phyloP scores from a whole-genome alignment of 2,329 filamentous ascomycete genomes.

The Orbilia oligospora region DNA sequence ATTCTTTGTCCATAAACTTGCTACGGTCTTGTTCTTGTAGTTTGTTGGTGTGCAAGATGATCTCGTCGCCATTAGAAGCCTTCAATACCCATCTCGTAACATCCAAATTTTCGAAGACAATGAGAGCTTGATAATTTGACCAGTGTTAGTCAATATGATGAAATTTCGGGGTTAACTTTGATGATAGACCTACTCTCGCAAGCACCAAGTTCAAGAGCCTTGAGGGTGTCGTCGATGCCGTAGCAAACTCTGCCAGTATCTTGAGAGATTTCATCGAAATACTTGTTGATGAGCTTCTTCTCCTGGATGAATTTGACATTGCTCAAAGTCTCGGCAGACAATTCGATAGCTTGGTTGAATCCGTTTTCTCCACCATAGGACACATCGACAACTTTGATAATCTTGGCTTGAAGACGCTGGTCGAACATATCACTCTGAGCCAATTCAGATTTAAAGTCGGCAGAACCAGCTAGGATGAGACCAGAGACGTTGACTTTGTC shows the following conservation, averaged over 20 bases:
- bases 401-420: constrained; percentile 88
- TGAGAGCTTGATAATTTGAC: constrained; percentile 72
- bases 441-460: constrained; percentile 99
- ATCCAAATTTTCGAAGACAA: constrained; percentile 97
- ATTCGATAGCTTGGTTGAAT: constrained; percentile 98
- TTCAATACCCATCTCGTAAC: constrained; percentile 93
- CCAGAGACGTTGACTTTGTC: constrained; percentile 99
- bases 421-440: constrained; percentile 99
- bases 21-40: constrained; percentile 83
- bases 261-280: constrained; percentile 99
- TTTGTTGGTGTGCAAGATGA: constrained; percentile 90
- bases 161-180: background rate
- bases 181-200: constrained; percentile 75
- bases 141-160: background rate
- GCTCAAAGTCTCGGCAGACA: constrained; percentile 93
- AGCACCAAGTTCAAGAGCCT: constrained; percentile 94
- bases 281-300: constrained; percentile 99
- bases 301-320: constrained; percentile 99
- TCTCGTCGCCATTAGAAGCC: constrained; percentile 78
- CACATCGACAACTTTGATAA: constrained; percentile 99
- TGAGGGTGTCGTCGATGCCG: constrained; percentile 96
- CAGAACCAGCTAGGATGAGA: constrained; percentile 93
- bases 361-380: constrained; percentile 99
- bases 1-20: constrained; percentile 94
- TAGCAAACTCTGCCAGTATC: constrained; percentile 98